These are phyloP conservation scores for Alloteropsis semialata DNA, from an alignment of 176 grass and related monocot species.

Conservation along the genomic window DNA sequence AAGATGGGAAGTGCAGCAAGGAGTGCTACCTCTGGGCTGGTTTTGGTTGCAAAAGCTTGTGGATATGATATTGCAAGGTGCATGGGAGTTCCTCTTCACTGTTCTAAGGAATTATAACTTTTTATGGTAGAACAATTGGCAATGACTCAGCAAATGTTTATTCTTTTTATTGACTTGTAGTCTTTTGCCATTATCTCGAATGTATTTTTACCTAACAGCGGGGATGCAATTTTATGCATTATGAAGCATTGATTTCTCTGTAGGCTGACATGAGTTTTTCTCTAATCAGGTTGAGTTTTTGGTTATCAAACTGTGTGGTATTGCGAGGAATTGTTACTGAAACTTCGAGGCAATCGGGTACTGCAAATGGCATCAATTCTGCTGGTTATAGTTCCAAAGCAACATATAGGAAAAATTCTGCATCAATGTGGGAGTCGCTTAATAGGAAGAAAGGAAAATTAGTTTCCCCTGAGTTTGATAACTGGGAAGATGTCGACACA, in stretches of 20 bases:
- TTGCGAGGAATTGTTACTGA: conserved; percentile 75
- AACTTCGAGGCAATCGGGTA: conserved; percentile 49
- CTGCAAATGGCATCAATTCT: conserved; percentile 25
- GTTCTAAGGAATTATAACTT: conserved; percentile 11
- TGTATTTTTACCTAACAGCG: conserved; percentile 2
- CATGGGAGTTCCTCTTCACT: conserved; percentile 20
- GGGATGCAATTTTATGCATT: not conserved
- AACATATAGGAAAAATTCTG: conserved; percentile 54
- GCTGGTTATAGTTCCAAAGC: conserved; percentile 39
- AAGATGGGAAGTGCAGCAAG: conserved; percentile 80
- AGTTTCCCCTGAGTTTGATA: conserved; percentile 70
- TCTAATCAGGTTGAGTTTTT: conserved; percentile 83
- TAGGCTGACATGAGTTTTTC: conserved; percentile 28
- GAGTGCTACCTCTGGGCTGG: conserved; percentile 82
- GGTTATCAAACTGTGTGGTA: conserved; percentile 88
- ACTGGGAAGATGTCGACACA: conserved; percentile 81
- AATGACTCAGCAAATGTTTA: conserved; percentile 1
- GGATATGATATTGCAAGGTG: conserved; percentile 96
- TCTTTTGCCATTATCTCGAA: not conserved
- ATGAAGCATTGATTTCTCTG: conserved; percentile 8
- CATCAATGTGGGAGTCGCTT: conserved; percentile 86
- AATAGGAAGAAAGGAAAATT: conserved; percentile 81
- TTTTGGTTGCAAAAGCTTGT: conserved; percentile 87
- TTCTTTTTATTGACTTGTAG: not conserved
- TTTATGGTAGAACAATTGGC: not conserved